Percentiles rank a stretch among this genome's conserved stretches.
Evolutionary conservation across 495 filamentous ascomycete genomes (phyloP).

Genomic region (Cairneyella variabilis): DNA sequence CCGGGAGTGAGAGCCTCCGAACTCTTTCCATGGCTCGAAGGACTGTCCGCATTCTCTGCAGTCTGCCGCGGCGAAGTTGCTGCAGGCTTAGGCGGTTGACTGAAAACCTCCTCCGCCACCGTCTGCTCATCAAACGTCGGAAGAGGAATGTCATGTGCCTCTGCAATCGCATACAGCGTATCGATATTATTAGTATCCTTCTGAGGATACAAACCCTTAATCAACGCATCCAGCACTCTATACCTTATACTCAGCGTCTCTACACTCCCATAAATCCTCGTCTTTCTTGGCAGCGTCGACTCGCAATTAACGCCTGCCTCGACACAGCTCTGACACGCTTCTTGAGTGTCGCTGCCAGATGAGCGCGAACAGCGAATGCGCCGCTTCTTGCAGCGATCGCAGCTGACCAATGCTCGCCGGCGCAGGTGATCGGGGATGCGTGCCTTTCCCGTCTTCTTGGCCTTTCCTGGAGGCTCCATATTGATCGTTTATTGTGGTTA

Average conservation of each 20-base stretch:
- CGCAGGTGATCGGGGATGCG: constrained; percentile 34
- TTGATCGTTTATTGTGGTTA: background rate
- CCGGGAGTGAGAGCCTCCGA: background rate
- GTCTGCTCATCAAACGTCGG: constrained; percentile 20
- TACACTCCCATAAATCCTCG: constrained; percentile 47
- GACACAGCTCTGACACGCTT: constrained; percentile 37
- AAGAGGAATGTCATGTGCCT: constrained; percentile 20
- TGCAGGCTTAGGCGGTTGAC: background rate
- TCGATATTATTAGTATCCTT: constrained; percentile 33
- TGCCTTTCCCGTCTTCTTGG: constrained; percentile 24
- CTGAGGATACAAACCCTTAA: constrained; percentile 42
- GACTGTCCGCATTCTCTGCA: constrained; percentile 1
- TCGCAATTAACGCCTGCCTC: constrained; percentile 38
- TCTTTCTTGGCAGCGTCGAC: constrained; percentile 43
- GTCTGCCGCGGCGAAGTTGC: background rate
- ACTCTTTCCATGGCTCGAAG: constrained; percentile 11
- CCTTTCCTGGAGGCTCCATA: constrained; percentile 17
- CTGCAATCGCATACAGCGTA: constrained; percentile 22
- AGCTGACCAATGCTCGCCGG: constrained; percentile 33
- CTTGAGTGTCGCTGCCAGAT: constrained; percentile 21
- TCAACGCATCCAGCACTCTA: constrained; percentile 40
- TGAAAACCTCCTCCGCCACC: constrained; percentile 21
- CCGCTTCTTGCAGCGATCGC: constrained; percentile 35
- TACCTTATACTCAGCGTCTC: constrained; percentile 42
- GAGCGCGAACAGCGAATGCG: constrained; percentile 37